Evolutionary conservation across 257 asterid genomes (phyloP).

Genomic region (Salvia rosmarinus): DNA sequence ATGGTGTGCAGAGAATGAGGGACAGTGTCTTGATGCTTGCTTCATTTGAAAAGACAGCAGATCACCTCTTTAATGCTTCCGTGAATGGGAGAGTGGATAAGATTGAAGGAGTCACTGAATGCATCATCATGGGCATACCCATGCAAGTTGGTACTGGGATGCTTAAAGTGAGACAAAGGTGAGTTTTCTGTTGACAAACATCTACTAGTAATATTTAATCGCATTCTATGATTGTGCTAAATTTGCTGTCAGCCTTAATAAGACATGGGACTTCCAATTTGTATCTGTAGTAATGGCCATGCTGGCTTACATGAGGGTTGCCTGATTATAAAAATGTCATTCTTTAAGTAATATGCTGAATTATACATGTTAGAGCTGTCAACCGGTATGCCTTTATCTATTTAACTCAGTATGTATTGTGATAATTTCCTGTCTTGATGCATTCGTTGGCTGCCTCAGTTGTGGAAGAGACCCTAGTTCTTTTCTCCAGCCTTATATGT

Average conservation of each 20-base stretch:
- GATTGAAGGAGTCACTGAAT: conserved; percentile 91
- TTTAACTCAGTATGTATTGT: too few relatives aligned
- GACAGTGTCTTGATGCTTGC: conserved; percentile 93
- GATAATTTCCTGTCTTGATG: too few relatives aligned
- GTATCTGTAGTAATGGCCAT: neutral
- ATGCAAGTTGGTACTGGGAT: conserved; percentile 87
- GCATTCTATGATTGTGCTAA: neutral
- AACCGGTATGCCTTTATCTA: too few relatives aligned
- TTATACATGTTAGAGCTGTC: too few relatives aligned
- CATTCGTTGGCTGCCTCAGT: neutral
- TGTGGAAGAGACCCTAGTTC: neutral
- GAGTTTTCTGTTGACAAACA: conserved; percentile 23
- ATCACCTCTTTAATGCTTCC: conserved; percentile 89
- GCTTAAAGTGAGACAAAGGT: conserved; percentile 85
- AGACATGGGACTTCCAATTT: neutral
- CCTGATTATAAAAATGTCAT: neutral
- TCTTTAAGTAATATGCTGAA: too few relatives aligned
- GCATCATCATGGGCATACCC: conserved; percentile 95
- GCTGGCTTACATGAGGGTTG: neutral
- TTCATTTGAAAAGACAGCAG: conserved; percentile 87
- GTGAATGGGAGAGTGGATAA: conserved; percentile 78
- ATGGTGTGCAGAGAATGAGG: conserved; percentile 82
- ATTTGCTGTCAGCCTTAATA: neutral
- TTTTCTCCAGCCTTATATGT: neutral
- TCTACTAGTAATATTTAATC: neutral